phyloP scores from a whole-genome alignment of 139 green algal species.

The Mesostigma viride region DNA sequence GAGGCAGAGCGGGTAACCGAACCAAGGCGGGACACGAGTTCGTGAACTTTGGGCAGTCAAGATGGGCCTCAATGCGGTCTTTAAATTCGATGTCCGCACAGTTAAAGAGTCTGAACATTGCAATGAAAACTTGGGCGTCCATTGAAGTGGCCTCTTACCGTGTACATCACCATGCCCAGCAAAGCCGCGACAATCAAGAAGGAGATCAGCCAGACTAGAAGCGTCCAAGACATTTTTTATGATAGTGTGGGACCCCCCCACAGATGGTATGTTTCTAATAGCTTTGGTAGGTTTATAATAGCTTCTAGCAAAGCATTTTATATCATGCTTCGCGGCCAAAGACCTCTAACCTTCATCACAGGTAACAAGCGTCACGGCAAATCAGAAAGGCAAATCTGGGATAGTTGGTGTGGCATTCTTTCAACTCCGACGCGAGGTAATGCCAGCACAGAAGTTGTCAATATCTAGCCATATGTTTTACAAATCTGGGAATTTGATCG shows the following conservation, averaged over 20 bases:
- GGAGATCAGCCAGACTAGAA: slow-evolving; percentile 30
- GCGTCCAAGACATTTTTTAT: not conserved
- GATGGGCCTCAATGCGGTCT: not conserved
- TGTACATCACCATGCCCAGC: slow-evolving; percentile 54
- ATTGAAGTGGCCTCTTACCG: not conserved
- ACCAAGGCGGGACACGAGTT: not conserved
- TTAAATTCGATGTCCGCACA: not conserved
- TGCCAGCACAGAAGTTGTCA: too few species aligned
- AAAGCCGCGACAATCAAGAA: slow-evolving; percentile 46
- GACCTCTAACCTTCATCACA: too few species aligned
- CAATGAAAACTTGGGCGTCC: not conserved
- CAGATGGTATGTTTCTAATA: too few species aligned
- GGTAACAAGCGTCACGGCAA: too few species aligned
- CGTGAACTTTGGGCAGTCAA: not conserved
- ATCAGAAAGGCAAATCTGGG: too few species aligned
- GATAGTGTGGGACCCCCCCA: not conserved
- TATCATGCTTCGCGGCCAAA: too few species aligned
- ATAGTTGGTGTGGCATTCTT: too few species aligned
- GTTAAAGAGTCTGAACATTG: not conserved
- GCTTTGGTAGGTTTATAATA: too few species aligned
- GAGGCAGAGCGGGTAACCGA: not conserved
- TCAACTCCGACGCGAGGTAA: too few species aligned
- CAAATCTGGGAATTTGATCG: too few species aligned
- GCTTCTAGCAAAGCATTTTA: too few species aligned
- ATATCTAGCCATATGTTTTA: too few species aligned